phyloP scores from a whole-genome alignment of 345 rosid genomes.

The Bruguiera parviflora region DNA sequence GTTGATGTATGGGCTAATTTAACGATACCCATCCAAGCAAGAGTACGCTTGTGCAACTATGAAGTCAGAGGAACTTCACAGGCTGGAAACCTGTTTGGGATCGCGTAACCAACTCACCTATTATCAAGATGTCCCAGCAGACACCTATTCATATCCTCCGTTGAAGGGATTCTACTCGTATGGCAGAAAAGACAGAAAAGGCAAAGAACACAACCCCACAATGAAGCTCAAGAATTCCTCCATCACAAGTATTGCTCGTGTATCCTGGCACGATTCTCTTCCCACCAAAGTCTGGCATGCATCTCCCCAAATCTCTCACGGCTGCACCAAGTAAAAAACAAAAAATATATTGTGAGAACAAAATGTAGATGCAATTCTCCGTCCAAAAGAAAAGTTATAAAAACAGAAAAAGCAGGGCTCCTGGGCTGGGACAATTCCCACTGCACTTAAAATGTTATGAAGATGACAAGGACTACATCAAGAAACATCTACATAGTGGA shows the following conservation, averaged over 20 bases:
- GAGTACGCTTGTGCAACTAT: not conserved
- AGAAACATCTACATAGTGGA: constrained; percentile 21
- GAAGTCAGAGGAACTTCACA: constrained; percentile 12
- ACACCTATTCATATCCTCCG: constrained; percentile 27
- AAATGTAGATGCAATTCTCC: too few species aligned
- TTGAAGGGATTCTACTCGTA: constrained; percentile 14
- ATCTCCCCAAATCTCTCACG: constrained; percentile 94
- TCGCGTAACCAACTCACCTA: not conserved
- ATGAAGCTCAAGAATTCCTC: constrained; percentile 9
- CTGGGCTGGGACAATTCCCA: not conserved
- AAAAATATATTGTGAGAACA: too few species aligned
- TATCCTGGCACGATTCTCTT: constrained; percentile 92
- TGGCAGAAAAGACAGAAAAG: constrained; percentile 4
- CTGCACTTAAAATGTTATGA: not conserved
- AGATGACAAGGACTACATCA: not conserved
- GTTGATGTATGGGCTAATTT: constrained; percentile 7
- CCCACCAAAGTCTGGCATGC: constrained; percentile 99
- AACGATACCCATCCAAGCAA: not conserved
- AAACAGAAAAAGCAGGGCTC: too few species aligned
- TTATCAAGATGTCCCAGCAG: constrained; percentile 27
- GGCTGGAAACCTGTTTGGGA: not conserved
- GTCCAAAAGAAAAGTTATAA: too few species aligned
- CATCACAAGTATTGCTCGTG: constrained; percentile 80
- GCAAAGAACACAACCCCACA: constrained; percentile 17
- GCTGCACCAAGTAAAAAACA: constrained; percentile 35